These are phyloP conservation scores for Amanita pseudoporphyria DNA, from an alignment of 768 basidiomycete species.

Conservation along the genomic window DNA sequence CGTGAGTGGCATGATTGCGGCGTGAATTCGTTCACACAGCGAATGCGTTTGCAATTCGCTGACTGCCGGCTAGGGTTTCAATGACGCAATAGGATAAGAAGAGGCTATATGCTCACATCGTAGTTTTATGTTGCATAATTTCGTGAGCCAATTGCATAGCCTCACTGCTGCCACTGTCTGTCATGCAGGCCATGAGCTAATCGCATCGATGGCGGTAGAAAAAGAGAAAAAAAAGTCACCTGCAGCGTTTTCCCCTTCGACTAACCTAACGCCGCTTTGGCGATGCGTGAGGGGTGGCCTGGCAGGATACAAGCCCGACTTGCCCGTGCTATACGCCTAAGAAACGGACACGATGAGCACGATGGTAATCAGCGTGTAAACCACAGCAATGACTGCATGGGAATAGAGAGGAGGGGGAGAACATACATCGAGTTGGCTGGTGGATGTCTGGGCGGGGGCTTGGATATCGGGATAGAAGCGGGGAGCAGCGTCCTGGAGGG, in stretches of 20 bases:
- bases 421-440: background rate
- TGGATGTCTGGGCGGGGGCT: background rate
- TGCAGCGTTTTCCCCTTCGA: background rate
- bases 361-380: background rate
- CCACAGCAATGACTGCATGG: background rate
- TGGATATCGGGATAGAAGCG: background rate
- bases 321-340: background rate
- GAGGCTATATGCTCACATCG: conserved; percentile 17
- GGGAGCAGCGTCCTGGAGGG: background rate
- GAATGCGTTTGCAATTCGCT: conserved; percentile 25
- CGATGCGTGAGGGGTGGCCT: background rate
- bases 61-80: conserved; percentile 12
- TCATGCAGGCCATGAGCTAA: background rate
- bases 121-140: conserved; percentile 21
- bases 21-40: conserved; percentile 9
- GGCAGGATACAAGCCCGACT: background rate
- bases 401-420: background rate
- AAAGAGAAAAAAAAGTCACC: background rate
- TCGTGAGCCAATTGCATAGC: conserved; percentile 14
- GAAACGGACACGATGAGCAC: background rate
- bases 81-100: background rate
- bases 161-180: conserved; percentile 1
- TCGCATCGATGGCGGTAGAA: conserved; percentile 7
- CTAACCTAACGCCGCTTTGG: background rate
- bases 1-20: background rate